Conservation (phyloP, 495 filamentous ascomycete species). For the Parachaetomium inaequale region DNA sequence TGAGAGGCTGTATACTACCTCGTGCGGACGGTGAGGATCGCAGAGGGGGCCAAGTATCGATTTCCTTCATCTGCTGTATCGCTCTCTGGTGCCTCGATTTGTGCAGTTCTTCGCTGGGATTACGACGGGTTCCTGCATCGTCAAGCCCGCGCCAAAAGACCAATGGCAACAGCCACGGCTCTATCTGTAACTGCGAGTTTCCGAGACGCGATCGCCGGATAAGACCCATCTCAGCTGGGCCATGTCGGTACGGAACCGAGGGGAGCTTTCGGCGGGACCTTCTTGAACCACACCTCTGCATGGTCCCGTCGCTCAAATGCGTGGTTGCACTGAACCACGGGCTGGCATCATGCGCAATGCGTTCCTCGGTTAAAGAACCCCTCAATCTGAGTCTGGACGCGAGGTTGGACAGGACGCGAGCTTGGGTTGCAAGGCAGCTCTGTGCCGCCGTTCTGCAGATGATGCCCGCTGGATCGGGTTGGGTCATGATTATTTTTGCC, state of each 20-base stretch:
- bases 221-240: not conserved
- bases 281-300: not conserved
- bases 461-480: not conserved
- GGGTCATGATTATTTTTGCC: not conserved
- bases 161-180: not conserved
- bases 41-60: too few relatives aligned
- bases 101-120: too few relatives aligned
- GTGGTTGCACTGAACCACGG: not conserved
- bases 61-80: too few relatives aligned
- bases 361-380: not conserved
- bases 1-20: too few relatives aligned
- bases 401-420: slow-evolving; percentile 4
- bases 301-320: not conserved
- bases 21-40: too few relatives aligned
- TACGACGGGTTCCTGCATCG: slow-evolving; percentile 2
- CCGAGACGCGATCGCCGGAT: not conserved
- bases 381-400: not conserved
- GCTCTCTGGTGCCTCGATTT: too few relatives aligned
- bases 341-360: not conserved
- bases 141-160: not conserved
- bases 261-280: not conserved
- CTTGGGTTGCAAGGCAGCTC: not conserved
- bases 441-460: slow-evolving; percentile 1
- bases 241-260: not conserved
- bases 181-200: not conserved